These are phyloP conservation scores for Dothiorella sarmentorum DNA, from an alignment of 2,329 filamentous ascomycete species.

Conservation along the genomic window DNA sequence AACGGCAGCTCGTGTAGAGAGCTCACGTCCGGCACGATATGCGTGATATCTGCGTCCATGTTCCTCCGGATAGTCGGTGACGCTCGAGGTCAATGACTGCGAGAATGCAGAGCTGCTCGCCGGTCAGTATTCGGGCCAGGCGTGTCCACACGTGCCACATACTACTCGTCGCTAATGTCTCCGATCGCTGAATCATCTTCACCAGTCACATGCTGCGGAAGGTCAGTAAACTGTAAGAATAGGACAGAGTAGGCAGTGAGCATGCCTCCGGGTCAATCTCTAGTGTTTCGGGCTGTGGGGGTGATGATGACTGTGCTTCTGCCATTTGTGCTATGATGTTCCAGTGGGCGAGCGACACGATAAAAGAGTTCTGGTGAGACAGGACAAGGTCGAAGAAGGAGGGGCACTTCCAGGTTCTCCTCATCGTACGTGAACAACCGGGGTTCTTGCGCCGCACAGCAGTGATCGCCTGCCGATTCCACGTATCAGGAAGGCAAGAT, in stretches of 20 bases:
- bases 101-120: slow-evolving; percentile 21
- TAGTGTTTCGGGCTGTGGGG: background rate
- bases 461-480: background rate
- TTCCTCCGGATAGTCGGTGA: slow-evolving; percentile 24
- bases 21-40: slow-evolving; percentile 21
- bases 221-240: no score
- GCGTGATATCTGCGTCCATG: slow-evolving; percentile 30
- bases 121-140: slow-evolving; percentile 18
- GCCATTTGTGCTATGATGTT: background rate
- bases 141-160: slow-evolving; percentile 4
- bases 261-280: background rate
- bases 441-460: background rate
- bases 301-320: background rate
- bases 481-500: background rate
- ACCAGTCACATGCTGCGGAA: no score
- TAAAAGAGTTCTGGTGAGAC: background rate
- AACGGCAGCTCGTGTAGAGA: background rate
- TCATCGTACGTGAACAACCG: background rate
- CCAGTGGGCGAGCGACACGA: background rate
- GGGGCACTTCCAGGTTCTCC: background rate
- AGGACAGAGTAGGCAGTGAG: no score
- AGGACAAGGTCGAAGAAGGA: background rate
- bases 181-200: slow-evolving; percentile 19
- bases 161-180: slow-evolving; percentile 24
- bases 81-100: slow-evolving; percentile 15